Evolutionary conservation across 306 rosid genomes (phyloP).

Genomic region (Phaseolus lunatus): DNA sequence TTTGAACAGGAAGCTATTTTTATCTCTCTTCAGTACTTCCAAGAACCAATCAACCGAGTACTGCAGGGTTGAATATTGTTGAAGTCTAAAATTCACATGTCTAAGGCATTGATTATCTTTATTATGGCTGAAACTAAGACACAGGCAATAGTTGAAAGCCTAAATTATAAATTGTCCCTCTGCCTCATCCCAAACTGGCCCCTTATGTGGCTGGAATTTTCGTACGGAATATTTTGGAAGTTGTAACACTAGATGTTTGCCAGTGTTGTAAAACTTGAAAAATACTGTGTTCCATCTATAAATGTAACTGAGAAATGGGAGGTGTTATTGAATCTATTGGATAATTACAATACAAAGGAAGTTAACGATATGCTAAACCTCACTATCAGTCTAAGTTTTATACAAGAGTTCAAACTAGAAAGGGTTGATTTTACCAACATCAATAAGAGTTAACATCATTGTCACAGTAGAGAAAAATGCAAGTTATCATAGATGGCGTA

Average conservation of each 20-base stretch:
- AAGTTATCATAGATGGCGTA: not conserved
- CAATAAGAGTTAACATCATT: not conserved
- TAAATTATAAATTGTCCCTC: not conserved
- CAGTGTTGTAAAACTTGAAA: constrained; percentile 17
- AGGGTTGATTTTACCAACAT: not conserved
- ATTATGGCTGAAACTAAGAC: constrained; percentile 33
- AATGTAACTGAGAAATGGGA: constrained; percentile 18
- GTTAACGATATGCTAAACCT: not conserved
- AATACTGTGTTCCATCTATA: constrained; percentile 24
- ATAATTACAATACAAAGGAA: constrained; percentile 13
- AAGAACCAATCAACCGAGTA: constrained; percentile 81
- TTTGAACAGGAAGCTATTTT: constrained; percentile 82
- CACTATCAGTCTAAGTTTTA: not conserved
- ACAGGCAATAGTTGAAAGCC: constrained; percentile 25
- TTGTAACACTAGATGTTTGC: constrained; percentile 17
- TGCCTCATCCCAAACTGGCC: constrained; percentile 28
- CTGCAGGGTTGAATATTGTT: constrained; percentile 50
- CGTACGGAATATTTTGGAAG: not conserved
- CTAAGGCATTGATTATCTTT: constrained; percentile 18
- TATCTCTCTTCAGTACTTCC: constrained; percentile 93
- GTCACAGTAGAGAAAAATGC: not conserved
- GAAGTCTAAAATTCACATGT: constrained; percentile 34
- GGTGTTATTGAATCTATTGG: constrained; percentile 1
- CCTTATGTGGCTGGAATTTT: constrained; percentile 21
- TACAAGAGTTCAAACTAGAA: not conserved